Percentiles rank a stretch among this genome's conserved stretches.
Evolutionary conservation across 2,329 filamentous ascomycete species (phyloP).

Genomic region (Fusarium nematophilum): DNA sequence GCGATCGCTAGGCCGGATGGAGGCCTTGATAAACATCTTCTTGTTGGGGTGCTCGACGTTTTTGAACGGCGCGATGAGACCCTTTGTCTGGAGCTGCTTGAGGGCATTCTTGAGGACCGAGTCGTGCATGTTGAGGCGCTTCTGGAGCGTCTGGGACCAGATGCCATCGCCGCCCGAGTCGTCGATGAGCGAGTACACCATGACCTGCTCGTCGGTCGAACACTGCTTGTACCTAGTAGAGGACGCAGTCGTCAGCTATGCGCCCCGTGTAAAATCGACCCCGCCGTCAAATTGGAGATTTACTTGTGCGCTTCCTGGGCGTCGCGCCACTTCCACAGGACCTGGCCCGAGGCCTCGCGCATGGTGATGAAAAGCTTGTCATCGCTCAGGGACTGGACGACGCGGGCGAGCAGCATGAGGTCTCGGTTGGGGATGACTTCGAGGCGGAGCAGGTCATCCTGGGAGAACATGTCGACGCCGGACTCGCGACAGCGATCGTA

Average conservation of each 20-base stretch:
- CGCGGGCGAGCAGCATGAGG: conserved; percentile 63
- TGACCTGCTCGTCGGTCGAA: conserved; percentile 77
- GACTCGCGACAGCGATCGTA: conserved; percentile 67
- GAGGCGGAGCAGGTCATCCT: conserved; percentile 68
- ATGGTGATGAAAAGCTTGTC: conserved; percentile 68
- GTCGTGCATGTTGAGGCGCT: conserved; percentile 84
- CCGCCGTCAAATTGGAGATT: conserved; percentile 25
- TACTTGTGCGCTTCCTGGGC: conserved; percentile 72
- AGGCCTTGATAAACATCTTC: conserved; percentile 95
- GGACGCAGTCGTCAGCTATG: conserved; percentile 24
- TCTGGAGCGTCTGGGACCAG: conserved; percentile 89
- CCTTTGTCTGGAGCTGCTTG: conserved; percentile 84
- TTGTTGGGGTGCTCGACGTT: conserved; percentile 90
- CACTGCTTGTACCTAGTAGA: conserved; percentile 66
- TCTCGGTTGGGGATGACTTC: conserved; percentile 68
- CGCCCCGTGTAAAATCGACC: not conserved
- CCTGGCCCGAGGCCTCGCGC: conserved; percentile 54
- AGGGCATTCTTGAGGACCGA: conserved; percentile 83
- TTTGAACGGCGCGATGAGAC: conserved; percentile 88
- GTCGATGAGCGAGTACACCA: conserved; percentile 92
- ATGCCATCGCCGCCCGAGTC: conserved; percentile 86
- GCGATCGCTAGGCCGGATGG: conserved; percentile 85
- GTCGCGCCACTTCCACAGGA: conserved; percentile 68
- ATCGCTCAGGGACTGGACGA: conserved; percentile 68
- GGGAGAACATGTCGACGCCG: conserved; percentile 64